A percentile compares a stretch with the other conserved stretches of the same genome.
Conservation (phyloP, 768 basidiomycete species). For the Suillus fuscotomentosus region DNA sequence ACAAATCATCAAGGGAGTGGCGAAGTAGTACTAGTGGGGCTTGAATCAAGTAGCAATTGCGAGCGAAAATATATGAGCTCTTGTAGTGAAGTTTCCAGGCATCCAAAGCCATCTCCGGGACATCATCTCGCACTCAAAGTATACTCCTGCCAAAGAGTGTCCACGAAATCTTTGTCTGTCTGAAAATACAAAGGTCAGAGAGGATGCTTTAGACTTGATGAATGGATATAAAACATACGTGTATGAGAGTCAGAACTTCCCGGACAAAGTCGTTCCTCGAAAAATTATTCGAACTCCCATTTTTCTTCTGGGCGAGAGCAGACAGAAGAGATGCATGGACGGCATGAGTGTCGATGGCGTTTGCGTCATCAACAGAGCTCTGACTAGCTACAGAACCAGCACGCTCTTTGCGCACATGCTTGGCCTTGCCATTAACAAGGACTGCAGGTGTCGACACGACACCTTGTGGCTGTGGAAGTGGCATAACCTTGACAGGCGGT, state of each 20-base stretch:
- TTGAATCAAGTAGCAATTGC: not conserved
- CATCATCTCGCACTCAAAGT: constrained; percentile 12
- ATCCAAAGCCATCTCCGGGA: not conserved
- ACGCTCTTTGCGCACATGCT: constrained; percentile 9
- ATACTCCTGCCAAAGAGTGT: constrained; percentile 58
- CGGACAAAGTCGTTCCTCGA: constrained; percentile 58
- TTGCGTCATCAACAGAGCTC: constrained; percentile 7
- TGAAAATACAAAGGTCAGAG: constrained; percentile 21
- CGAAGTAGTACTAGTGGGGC: not conserved
- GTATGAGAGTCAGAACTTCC: constrained; percentile 59
- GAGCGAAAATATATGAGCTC: constrained; percentile 6
- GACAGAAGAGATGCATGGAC: constrained; percentile 24
- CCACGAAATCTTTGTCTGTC: constrained; percentile 68
- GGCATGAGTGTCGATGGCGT: constrained; percentile 17
- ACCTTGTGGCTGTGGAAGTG: constrained; percentile 15
- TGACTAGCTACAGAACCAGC: not conserved
- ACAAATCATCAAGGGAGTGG: constrained; percentile 1
- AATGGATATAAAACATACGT: constrained; percentile 39
- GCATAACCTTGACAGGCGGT: constrained; percentile 18
- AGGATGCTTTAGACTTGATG: not conserved
- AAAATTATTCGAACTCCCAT: constrained; percentile 22
- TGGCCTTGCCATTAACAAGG: constrained; percentile 26
- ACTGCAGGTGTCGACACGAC: not conserved
- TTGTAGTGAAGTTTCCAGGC: not conserved
- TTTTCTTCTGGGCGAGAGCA: constrained; percentile 20